Evolutionary conservation across 768 basidiomycete species (phyloP).

Genomic region (Suillus placidus): DNA sequence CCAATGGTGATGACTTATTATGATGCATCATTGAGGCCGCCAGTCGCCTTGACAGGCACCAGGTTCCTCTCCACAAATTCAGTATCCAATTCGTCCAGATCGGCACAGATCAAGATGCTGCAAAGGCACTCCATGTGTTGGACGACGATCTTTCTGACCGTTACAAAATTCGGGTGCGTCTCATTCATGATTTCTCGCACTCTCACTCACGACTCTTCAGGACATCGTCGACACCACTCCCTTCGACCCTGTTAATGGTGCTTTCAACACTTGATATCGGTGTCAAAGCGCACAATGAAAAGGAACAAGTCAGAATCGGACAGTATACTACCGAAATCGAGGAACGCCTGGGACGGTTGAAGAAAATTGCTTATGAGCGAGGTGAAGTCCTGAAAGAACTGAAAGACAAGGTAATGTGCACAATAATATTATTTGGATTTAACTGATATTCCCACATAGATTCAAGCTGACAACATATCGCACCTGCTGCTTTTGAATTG

Average conservation of each 20-base stretch:
- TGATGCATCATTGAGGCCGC: constrained; percentile 40
- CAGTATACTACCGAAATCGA: constrained; percentile 74
- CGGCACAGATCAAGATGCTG: constrained; percentile 39
- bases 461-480: constrained; percentile 96
- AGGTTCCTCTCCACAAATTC: constrained; percentile 40
- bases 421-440: constrained; percentile 4
- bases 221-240: constrained; percentile 53
- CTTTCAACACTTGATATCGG: constrained; percentile 58
- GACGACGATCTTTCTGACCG: constrained; percentile 40
- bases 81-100: constrained; percentile 53
- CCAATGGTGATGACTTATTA: constrained; percentile 30
- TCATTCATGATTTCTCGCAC: not conserved
- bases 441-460: constrained; percentile 43
- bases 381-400: constrained; percentile 88
- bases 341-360: constrained; percentile 73
- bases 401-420: constrained; percentile 80
- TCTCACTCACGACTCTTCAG: constrained; percentile 21
- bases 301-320: constrained; percentile 68
- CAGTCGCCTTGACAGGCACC: constrained; percentile 40
- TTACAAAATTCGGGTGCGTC: constrained; percentile 35
- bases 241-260: constrained; percentile 34
- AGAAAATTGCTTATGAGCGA: constrained; percentile 84
- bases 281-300: constrained; percentile 61
- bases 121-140: constrained; percentile 42
- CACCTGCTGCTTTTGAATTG: constrained; percentile 90